A percentile compares a stretch with the other conserved stretches of the same genome.
Conservation (phyloP, 1,284 basidiomycete genomes). For the Volvariella surrecta region DNA sequence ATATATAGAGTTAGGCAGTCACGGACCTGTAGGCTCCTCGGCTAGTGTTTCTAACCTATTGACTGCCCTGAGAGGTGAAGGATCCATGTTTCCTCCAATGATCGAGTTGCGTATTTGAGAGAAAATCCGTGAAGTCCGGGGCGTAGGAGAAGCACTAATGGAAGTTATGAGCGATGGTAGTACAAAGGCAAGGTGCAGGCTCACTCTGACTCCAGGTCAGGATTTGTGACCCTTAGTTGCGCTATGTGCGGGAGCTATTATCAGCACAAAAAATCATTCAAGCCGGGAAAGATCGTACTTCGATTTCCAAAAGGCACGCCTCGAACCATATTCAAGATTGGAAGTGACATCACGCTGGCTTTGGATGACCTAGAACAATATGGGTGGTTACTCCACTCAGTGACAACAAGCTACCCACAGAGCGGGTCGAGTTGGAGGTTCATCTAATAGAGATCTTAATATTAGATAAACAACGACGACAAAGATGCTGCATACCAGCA, state of each 20-base stretch:
- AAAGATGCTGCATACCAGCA: too few relatives aligned
- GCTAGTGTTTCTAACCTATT: conserved; percentile 4
- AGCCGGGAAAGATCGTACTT: conserved; percentile 16
- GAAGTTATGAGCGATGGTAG: conserved; percentile 12
- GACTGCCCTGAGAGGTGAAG: conserved; percentile 2
- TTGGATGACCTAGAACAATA: conserved; percentile 24
- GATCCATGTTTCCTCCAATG: not conserved
- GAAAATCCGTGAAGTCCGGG: conserved; percentile 1
- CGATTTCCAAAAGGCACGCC: conserved; percentile 33
- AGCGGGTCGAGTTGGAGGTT: too few relatives aligned
- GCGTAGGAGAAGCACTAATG: not conserved
- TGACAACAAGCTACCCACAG: too few relatives aligned
- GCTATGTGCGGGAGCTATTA: conserved; percentile 19
- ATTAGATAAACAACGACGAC: too few relatives aligned
- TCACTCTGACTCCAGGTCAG: conserved; percentile 27
- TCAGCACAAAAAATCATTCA: conserved; percentile 5
- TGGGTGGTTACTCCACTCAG: conserved; percentile 1
- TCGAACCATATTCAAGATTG: conserved; percentile 31
- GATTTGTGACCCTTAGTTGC: conserved; percentile 30
- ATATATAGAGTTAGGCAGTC: too few relatives aligned
- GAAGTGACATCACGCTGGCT: conserved; percentile 35
- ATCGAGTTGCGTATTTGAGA: conserved; percentile 7
- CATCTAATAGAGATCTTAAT: too few relatives aligned
- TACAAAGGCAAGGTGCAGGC: conserved; percentile 10
- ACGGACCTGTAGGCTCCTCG: not conserved